Evolutionary conservation across 225 moss, liverwort and hornwort genomes (phyloP).

Genomic region (Polytrichum commune): DNA sequence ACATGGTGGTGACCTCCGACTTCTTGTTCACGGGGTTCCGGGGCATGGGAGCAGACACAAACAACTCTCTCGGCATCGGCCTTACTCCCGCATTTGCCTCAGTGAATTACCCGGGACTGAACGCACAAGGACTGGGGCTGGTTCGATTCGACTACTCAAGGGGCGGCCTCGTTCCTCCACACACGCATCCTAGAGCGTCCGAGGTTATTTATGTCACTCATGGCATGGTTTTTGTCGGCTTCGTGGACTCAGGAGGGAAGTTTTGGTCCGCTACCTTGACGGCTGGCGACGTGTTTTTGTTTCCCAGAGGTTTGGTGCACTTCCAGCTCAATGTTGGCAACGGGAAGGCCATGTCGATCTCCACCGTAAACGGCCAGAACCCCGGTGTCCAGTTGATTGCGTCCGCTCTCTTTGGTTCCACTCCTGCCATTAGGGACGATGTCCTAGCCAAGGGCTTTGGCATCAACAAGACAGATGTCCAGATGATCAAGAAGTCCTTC

Average conservation of each 20-base stretch:
- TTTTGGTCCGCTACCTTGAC: conserved; percentile 8
- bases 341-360: background rate
- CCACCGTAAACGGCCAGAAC: conserved; percentile 4
- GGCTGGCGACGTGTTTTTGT: conserved; percentile 16
- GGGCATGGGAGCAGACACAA: background rate
- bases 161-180: conserved; percentile 29
- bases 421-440: background rate
- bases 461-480: background rate
- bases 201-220: conserved; percentile 15
- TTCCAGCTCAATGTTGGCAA: conserved; percentile 15
- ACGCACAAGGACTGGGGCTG: conserved; percentile 14
- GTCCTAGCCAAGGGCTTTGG: conserved; percentile 1
- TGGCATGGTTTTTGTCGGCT: conserved; percentile 21
- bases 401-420: conserved; percentile 3
- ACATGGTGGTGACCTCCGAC: background rate
- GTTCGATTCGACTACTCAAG: conserved; percentile 24
- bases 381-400: conserved; percentile 12
- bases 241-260: conserved; percentile 17
- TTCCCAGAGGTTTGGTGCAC: conserved; percentile 17
- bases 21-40: conserved; percentile 16
- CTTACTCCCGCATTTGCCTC: background rate
- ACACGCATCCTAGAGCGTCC: conserved; percentile 22
- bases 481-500: conserved; percentile 1
- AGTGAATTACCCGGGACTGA: conserved; percentile 23
- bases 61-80: conserved; percentile 17